Conservation (phyloP, 1,139 yeast species). For the Blastobotrys serpentis region DNA sequence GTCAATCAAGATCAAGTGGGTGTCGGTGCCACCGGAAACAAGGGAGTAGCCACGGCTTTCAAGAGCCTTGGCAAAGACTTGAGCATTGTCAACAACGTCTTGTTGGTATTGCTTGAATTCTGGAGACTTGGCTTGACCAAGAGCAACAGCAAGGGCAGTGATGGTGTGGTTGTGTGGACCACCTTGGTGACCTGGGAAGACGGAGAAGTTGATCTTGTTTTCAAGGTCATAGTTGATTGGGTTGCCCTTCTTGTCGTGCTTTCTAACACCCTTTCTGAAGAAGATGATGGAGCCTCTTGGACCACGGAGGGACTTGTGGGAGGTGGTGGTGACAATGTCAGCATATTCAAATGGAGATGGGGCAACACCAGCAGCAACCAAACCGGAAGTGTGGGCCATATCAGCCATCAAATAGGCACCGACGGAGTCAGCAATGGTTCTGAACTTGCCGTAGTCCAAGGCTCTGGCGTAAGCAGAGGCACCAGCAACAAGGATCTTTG, state of each 20-base stretch:
- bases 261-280: conserved; percentile 94
- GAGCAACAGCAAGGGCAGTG: conserved; percentile 94
- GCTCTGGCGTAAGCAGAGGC: conserved; percentile 96
- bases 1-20: conserved; percentile 91
- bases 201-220: conserved; percentile 93
- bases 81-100: conserved; percentile 86
- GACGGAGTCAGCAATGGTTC: conserved; percentile 92
- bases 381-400: conserved; percentile 98
- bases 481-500: conserved; percentile 95
- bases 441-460: conserved; percentile 93
- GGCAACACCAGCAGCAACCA: conserved; percentile 93
- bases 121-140: conserved; percentile 89
- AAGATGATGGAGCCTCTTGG: conserved; percentile 99
- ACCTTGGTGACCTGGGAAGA: conserved; percentile 99
- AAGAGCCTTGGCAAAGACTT: conserved; percentile 75
- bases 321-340: conserved; percentile 96
- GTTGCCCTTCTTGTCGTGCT: conserved; percentile 87
- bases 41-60: conserved; percentile 69
- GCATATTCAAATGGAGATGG: conserved; percentile 96
- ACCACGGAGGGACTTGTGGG: conserved; percentile 97
- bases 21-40: conserved; percentile 94
- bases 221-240: conserved; percentile 88
- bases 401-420: conserved; percentile 96
- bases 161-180: conserved; percentile 99
- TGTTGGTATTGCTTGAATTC: conserved; percentile 89